Evolutionary conservation across 331 rosid species (phyloP), one percentile per base, ranked within the genome.

Genomic region (Ulmus americana): DNA sequence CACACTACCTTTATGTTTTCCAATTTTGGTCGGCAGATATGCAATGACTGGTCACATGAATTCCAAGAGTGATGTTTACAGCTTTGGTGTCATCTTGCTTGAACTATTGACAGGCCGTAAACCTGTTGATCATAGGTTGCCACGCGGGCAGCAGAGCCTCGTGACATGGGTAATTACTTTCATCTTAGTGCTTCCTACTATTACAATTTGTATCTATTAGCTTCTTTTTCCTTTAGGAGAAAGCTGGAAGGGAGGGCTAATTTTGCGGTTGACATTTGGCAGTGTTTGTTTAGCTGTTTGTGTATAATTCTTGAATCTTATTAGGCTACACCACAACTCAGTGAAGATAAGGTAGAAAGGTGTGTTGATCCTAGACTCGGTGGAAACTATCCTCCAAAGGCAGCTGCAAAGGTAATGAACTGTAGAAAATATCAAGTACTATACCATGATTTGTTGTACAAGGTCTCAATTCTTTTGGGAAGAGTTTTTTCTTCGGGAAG

Each of bases 101-200:
- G 96, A 88, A 70, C 86, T 88, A 52, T 72, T 88, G 71, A 86
- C 96, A 0, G 96, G 96, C 39, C 88, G 94, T 18, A 88, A 85
- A 55, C 96, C 94, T 3, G 94, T 88, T 16, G 96, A 88, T 78
- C 88, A 84, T 47, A 88, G 90, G 11, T 82, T 88, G 44, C 96
- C 96, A 0, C 83, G 94, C 47, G 96, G 94, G 57, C 90, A 88
- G 76, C 96, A 88, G 79, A 88, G 96, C 85, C 96, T 88, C 61
- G 96, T 88, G 64, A 88, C 94, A 6, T 88, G 96, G 96, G 96
- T 88, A 83, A 28, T 57, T 70, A 56, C 44, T 47, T 63, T 56
- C 48, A 63, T 60, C 39, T 45, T 11, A 18, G 15, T 51, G 55
- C 55, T 60, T 65, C 60, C 53, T 13, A 57, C 6, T 43, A 10